Evolutionary conservation across 805 yeast species (phyloP), one percentile per base, ranked within the genome.

Genomic region (Yarrowia divulgata): DNA sequence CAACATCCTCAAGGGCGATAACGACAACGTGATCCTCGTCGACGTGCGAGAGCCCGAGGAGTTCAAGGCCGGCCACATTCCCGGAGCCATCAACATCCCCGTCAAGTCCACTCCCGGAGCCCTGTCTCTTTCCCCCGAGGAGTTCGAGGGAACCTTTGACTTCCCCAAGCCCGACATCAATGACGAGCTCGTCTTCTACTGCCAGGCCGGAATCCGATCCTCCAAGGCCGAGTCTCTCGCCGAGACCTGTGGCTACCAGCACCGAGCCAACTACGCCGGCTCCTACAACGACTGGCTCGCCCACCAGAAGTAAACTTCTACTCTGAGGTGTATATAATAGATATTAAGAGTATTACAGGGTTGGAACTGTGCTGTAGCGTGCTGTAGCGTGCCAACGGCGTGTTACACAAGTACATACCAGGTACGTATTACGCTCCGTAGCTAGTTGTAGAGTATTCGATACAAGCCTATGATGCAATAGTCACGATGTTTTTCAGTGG

Each of bases 21-120:
- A 81, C 68, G 82, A 85, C 16, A 80, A 81, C 16, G 79, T 84
- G 45, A 82, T 91, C 50, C 79, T 94, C 46, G 88, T 94, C 32
- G 99, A 94, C 76, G 98, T 91, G 23, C 87, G 99, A 77, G 98
- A 94, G 81, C 97, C 98, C 7, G 84, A 82, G 34, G 99, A 94
- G 80, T 84, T 80, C 75, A 80, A 80, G 46, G 86, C 81, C 60
- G 97, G 97, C 52, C 87, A 85, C 76, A 90, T 94, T 73, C 97
- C 97, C 37, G 85, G 86, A 14, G 89, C 98, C 7, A 79, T 93
- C 69, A 95, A 95, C 76, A 85, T 94, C 70, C 98, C 99, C 19
- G 89, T 88, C 80, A 92, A 92, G 76, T 87, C 95, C 5, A 86
- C 93, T 13, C 98, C 98, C 0, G 97, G 97, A 23, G 98, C 98